A percentile compares a stretch with the other conserved stretches of the same genome.
Evolutionary conservation across 1,284 basidiomycete genomes (phyloP).

Genomic region (Mycena citricolor): DNA sequence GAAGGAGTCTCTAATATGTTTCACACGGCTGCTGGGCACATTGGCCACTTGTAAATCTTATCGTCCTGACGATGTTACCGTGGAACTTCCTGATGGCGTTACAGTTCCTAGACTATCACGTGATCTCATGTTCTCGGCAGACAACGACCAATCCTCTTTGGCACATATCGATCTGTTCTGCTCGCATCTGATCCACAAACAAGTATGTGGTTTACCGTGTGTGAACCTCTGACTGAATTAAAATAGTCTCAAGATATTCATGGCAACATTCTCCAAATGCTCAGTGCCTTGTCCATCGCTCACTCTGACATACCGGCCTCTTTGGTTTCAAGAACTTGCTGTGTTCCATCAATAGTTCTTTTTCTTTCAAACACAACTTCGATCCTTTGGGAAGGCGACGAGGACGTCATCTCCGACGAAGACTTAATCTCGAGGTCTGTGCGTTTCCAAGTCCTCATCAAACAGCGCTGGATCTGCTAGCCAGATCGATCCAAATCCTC

Average conservation of each 20-base stretch:
- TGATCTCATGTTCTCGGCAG: conserved; percentile 37
- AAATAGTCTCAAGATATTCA: conserved; percentile 43
- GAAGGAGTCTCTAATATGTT: conserved; percentile 45
- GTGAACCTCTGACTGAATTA: neutral
- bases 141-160: conserved; percentile 34
- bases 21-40: conserved; percentile 49
- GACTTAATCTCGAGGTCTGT: conserved; percentile 39
- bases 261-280: conserved; percentile 51
- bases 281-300: conserved; percentile 54
- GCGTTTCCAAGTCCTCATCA: neutral
- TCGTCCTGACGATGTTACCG: neutral
- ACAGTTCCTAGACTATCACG: conserved; percentile 29
- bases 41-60: conserved; percentile 54
- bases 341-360: conserved; percentile 62
- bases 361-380: conserved; percentile 52
- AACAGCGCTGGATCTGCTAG: conserved; percentile 3
- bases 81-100: conserved; percentile 3
- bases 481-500: conserved; percentile 50
- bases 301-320: conserved; percentile 51
- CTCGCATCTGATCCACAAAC: conserved; percentile 46
- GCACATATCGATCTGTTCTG: conserved; percentile 56
- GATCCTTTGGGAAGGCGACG: conserved; percentile 67
- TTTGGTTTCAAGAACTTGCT: conserved; percentile 51
- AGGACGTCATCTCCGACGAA: conserved; percentile 36
- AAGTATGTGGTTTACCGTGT: conserved; percentile 40